Evolutionary conservation across 73 alveolate species (phyloP).

Genomic region (Paraurostyla sp.): DNA sequence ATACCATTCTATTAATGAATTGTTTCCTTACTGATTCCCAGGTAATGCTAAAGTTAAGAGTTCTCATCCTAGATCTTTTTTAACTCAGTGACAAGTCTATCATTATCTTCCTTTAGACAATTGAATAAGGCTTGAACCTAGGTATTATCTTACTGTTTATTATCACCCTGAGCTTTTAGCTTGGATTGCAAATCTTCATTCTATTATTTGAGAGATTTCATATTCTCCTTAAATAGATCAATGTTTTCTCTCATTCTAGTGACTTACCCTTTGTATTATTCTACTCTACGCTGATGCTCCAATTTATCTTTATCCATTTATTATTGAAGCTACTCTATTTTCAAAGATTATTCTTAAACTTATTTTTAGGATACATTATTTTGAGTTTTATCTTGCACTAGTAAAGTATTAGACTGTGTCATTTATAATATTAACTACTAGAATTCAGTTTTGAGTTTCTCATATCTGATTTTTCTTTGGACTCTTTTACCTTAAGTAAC

Average conservation of each 20-base stretch:
- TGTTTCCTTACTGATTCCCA: conserved; percentile 10
- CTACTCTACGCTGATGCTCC: conserved; percentile 13
- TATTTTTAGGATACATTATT: conserved; percentile 3
- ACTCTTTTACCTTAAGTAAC: conserved; percentile 53
- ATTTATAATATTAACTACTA: neutral
- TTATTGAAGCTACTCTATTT: neutral
- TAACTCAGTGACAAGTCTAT: neutral
- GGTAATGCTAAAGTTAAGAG: neutral
- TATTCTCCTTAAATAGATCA: conserved; percentile 33
- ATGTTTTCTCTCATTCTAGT: conserved; percentile 36
- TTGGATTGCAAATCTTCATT: conserved; percentile 5
- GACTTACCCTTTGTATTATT: conserved; percentile 24
- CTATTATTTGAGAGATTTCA: conserved; percentile 6
- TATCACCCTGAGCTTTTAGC: neutral
- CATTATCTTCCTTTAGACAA: conserved; percentile 24
- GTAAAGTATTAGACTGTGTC: neutral
- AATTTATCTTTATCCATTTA: neutral
- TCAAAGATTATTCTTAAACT: neutral
- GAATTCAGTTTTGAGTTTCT: conserved; percentile 29
- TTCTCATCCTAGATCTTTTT: conserved; percentile 32
- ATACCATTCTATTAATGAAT: conserved; percentile 25
- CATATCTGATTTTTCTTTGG: conserved; percentile 19
- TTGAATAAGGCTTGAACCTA: neutral
- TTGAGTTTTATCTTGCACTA: neutral
- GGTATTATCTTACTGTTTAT: neutral